Base-by-base conservation (phyloP, 1,139 yeast genomes). In the Suhomyces terraborum region DNA sequence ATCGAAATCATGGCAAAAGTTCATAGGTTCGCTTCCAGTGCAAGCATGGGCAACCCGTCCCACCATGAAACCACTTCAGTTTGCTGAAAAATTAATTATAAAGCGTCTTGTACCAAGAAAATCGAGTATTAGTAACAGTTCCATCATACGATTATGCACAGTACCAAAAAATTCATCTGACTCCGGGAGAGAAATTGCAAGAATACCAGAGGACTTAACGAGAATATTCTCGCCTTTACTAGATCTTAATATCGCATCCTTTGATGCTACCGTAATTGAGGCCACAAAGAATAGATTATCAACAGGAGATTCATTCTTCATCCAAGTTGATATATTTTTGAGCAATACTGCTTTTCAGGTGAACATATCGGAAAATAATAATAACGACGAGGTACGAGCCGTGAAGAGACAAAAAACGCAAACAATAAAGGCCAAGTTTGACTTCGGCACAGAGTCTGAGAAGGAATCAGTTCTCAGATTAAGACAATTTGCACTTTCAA, bases 41-140 rank as follows among this genome's bases (percentile, higher is more conserved):
- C 82, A 80, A 40, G 91, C 88, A 2, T 84, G 91, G 87, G 89
- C 95, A 8, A 88, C 95, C 0, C 66, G 96, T 36, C 88, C 94
- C 0, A 84, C 87, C 0, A 53, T 72, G 30, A 67, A 66, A 33
- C 75, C 82, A 0, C 62, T 83, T 6, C 56, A 69, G 38, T 79
- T 75, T 55, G 76, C 78, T 13, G 78, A 84, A 27, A 60, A 54
- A 19, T 57, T 83, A 33, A 58, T 64, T 5, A 55, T 84, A 9
- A 65, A 51, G 39, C 55, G 65, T 35, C 51, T 58, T 30, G 61
- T 47, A 16, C 70, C 77, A 0, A 66, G 62, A 45, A 51, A 51
- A 23, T 35, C 56, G 8, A 40, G 33, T 13, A 51, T 47, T 25
- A 48, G 44, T 31, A 47, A 52, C n/a, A 41, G 50, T 10, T 50